phyloP scores from a whole-genome alignment of 495 filamentous ascomycete genomes.

The Xylaria telfairii region DNA sequence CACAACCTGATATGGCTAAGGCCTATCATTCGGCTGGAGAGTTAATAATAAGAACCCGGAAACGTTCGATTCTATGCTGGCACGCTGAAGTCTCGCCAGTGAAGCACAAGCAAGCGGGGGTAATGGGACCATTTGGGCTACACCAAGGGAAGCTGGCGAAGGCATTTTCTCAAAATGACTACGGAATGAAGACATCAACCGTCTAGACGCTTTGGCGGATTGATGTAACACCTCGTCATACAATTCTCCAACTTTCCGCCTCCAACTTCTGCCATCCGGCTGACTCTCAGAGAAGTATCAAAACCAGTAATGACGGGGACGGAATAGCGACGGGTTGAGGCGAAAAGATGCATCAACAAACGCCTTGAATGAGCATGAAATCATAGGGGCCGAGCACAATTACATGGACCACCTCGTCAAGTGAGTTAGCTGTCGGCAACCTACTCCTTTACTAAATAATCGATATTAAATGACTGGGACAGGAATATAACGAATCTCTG shows the following conservation, averaged over 20 bases:
- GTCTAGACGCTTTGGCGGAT: background rate
- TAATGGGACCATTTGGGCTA: background rate
- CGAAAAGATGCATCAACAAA: background rate
- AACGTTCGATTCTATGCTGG: background rate
- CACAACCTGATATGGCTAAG: background rate
- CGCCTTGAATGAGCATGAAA: background rate
- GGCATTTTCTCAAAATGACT: background rate
- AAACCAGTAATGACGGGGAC: background rate
- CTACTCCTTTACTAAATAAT: background rate
- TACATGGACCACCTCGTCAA: background rate
- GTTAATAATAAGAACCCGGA: background rate
- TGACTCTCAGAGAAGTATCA: background rate
- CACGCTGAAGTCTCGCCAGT: background rate
- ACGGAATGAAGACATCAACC: background rate
- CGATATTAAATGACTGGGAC: background rate
- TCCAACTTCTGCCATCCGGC: background rate
- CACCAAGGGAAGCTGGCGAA: background rate
- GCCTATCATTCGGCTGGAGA: background rate
- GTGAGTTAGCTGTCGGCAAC: background rate
- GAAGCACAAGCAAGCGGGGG: background rate
- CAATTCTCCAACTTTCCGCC: background rate
- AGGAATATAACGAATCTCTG: background rate
- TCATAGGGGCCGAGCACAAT: background rate
- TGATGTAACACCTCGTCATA: too few relatives aligned
- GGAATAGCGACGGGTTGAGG: background rate